Conservation (phyloP, 768 basidiomycete species). For the Cantharellus anzutake region DNA sequence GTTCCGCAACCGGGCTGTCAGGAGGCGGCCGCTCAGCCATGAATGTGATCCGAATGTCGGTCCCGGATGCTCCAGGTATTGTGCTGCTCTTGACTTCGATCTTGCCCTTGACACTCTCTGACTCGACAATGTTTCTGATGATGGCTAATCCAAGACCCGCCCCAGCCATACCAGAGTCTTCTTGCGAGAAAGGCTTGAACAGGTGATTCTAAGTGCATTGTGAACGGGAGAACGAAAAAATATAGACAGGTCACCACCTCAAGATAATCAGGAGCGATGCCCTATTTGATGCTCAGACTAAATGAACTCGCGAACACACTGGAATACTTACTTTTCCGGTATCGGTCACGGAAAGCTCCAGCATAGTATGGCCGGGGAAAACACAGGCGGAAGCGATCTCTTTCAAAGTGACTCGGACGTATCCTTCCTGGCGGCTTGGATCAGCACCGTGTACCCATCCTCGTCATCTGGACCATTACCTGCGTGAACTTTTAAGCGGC, state of each 20-base stretch:
- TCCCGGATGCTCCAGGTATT: slow-evolving; percentile 61
- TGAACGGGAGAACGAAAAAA: not conserved
- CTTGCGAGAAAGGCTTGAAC: slow-evolving; percentile 95
- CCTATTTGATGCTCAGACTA: slow-evolving; percentile 22
- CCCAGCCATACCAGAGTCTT: slow-evolving; percentile 81
- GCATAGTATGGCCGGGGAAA: slow-evolving; percentile 43
- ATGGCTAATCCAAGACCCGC: slow-evolving; percentile 91
- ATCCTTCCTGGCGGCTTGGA: slow-evolving; percentile 42
- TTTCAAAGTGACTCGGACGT: slow-evolving; percentile 66
- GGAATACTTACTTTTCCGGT: slow-evolving; percentile 51
- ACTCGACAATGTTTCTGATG: slow-evolving; percentile 78
- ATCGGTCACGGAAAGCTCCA: slow-evolving; percentile 66
- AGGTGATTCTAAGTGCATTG: slow-evolving; percentile 49
- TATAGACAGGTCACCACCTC: slow-evolving; percentile 29
- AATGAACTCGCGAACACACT: too few relatives aligned
- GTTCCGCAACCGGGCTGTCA: too few relatives aligned
- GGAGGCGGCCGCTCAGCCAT: slow-evolving; percentile 35
- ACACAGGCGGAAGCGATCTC: slow-evolving; percentile 38
- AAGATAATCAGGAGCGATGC: slow-evolving; percentile 82
- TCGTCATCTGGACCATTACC: too few relatives aligned
- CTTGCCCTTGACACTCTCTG: slow-evolving; percentile 71
- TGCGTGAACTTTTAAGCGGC: too few relatives aligned
- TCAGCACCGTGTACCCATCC: slow-evolving; percentile 13
- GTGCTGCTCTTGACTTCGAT: slow-evolving; percentile 69
- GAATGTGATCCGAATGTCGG: slow-evolving; percentile 78